Conservation (phyloP, 2,329 filamentous ascomycete genomes). For the Claviceps maximensis region DNA sequence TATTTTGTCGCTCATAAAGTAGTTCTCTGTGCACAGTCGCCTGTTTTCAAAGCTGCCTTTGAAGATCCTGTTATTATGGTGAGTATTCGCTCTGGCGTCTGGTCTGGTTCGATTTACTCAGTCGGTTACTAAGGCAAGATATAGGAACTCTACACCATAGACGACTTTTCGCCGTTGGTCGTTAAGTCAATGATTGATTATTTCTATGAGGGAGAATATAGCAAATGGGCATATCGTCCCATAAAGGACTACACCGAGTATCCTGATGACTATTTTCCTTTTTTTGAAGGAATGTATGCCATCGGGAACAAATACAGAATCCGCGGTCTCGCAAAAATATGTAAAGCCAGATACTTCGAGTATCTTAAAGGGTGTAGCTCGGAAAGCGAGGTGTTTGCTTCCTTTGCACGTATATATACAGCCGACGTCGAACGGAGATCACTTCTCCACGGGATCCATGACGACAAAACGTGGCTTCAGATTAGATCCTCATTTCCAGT, state of each 20-base stretch:
- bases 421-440: not conserved
- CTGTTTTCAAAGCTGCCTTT: not conserved
- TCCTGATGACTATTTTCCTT: not conserved
- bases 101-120: no score
- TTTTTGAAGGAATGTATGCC: not conserved
- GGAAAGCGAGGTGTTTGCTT: not conserved
- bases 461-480: not conserved
- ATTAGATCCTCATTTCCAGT: not conserved
- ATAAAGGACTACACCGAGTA: no score
- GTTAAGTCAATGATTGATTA: not conserved
- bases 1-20: not conserved
- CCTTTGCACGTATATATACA: not conserved
- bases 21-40: not conserved
- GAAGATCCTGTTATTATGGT: not conserved
- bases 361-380: fast-evolving
- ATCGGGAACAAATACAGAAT: not conserved
- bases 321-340: not conserved
- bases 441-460: not conserved
- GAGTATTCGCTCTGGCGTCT: not conserved
- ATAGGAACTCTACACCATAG: not conserved
- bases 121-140: no score
- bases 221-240: no score
- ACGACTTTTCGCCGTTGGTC: not conserved
- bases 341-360: not conserved
- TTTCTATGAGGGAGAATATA: not conserved